These are phyloP conservation scores for Alternaria sp. DNA, from an alignment of 2,329 filamentous ascomycete species.

Conservation along the genomic window DNA sequence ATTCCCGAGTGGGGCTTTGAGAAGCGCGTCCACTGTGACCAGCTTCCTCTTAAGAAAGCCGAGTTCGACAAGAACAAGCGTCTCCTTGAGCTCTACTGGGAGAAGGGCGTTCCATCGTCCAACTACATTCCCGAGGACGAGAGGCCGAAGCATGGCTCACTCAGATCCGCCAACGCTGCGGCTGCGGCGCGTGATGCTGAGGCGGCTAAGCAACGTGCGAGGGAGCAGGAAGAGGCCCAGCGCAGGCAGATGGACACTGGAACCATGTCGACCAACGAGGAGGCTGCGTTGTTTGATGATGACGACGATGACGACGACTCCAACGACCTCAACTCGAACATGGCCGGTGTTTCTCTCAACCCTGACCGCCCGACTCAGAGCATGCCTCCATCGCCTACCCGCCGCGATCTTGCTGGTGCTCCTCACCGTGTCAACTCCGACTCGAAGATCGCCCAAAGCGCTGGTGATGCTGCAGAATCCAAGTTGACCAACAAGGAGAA, in stretches of 20 bases:
- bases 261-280: constrained; percentile 90
- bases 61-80: constrained; percentile 97
- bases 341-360: constrained; percentile 86
- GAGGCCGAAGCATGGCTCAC: constrained; percentile 80
- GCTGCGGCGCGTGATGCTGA: constrained; percentile 82
- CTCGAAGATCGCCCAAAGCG: constrained; percentile 78
- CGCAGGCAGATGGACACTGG: constrained; percentile 94
- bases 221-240: constrained; percentile 88
- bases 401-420: constrained; percentile 70
- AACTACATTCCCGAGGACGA: constrained; percentile 97
- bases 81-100: constrained; percentile 96
- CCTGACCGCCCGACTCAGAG: constrained; percentile 90
- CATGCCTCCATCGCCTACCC: constrained; percentile 88
- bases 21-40: constrained; percentile 98
- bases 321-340: constrained; percentile 87
- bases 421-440: constrained; percentile 92
- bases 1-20: constrained; percentile 99
- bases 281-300: constrained; percentile 94
- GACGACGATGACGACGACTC: constrained; percentile 80
- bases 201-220: constrained; percentile 78
- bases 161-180: constrained; percentile 75
- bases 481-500: constrained; percentile 94
- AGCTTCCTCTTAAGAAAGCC: constrained; percentile 97
- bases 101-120: constrained; percentile 97
- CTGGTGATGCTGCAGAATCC: constrained; percentile 73